Conservation (phyloP, 2,329 filamentous ascomycete species). For the Aspergillus texensis region DNA sequence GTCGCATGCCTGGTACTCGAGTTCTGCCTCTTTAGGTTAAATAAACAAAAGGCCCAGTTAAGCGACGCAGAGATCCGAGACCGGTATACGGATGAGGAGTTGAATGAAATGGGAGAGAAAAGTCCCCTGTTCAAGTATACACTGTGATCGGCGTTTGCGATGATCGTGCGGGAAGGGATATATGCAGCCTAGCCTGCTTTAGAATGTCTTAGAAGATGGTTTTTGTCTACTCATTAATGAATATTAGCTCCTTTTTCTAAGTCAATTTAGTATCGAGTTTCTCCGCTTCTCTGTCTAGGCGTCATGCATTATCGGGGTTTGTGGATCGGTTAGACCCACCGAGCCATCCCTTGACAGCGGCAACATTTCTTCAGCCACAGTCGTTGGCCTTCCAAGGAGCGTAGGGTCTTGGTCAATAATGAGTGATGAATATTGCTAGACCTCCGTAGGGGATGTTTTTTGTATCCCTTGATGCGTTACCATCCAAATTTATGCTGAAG, state of each 20-base stretch:
- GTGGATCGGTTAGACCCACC: background rate
- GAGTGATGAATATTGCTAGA: background rate
- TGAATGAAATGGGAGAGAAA: background rate
- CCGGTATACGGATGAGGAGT: background rate
- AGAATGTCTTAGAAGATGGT: background rate
- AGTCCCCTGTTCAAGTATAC: background rate
- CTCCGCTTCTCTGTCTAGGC: background rate
- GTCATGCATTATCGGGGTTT: background rate
- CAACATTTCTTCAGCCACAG: background rate
- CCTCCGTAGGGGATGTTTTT: background rate
- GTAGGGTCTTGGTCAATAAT: background rate
- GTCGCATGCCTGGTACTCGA: constrained; percentile 8
- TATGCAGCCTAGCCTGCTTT: background rate
- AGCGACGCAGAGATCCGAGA: background rate
- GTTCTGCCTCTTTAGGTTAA: background rate
- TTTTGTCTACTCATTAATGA: too few relatives aligned
- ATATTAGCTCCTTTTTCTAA: too few relatives aligned
- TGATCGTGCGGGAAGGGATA: background rate
- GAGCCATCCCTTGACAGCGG: background rate
- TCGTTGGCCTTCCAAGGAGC: background rate
- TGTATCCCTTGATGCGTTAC: background rate
- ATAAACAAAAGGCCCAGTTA: background rate
- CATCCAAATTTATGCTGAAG: background rate
- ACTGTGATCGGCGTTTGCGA: background rate
- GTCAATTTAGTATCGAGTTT: background rate